Base-by-base conservation (phyloP, 176 grass and related monocot genomes). In the Lolium multiflorum region DNA sequence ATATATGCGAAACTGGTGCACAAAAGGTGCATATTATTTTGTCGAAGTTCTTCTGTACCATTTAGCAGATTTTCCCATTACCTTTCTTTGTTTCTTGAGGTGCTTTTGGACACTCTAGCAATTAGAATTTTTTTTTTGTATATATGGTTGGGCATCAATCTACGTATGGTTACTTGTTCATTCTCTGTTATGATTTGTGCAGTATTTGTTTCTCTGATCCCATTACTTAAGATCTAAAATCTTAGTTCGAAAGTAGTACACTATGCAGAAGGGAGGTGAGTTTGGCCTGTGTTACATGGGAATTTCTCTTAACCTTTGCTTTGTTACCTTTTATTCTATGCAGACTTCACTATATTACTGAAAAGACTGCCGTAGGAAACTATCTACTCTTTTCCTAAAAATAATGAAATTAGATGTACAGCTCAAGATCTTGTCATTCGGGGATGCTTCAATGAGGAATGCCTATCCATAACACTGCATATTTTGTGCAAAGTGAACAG, bases 91-190 rank as follows among this genome's bases (percentile, higher is more conserved):
- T 80, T 82, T 49, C 43, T 56, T 61, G 83, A 99, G 92, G 94
- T 99, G 94, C 90, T 99, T 83, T 87, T 96, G 79, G 92, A 99
- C 78, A 99, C 94, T 84, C 96, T 94, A 82, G 94, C 97, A 14
- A 92, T 99, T 52, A 96, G 96, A 80, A 89, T 84, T 61, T 87
- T 94, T 79, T 85, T 96, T 79, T 98, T 60, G 22, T 20, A n/a
- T n/a, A 60, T 63, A 13, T 25, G 22, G 11, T 62, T 62, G 9
- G 59, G 21, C 59, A 62, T 62, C 22, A 62, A 62, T 26, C 12
- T 26, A n/a, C 46, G 8, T 64, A 64, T 64, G 24, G 4, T 64
- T 28, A 62, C 60, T 28, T 63, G 4, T 25, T 62, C 9, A 5
- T 28, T 64, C 12, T 65, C 25, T 28, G 25, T 64, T 2, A 60